Evolutionary conservation across 768 basidiomycete genomes (phyloP).

Genomic region (Mycena kentingensis): DNA sequence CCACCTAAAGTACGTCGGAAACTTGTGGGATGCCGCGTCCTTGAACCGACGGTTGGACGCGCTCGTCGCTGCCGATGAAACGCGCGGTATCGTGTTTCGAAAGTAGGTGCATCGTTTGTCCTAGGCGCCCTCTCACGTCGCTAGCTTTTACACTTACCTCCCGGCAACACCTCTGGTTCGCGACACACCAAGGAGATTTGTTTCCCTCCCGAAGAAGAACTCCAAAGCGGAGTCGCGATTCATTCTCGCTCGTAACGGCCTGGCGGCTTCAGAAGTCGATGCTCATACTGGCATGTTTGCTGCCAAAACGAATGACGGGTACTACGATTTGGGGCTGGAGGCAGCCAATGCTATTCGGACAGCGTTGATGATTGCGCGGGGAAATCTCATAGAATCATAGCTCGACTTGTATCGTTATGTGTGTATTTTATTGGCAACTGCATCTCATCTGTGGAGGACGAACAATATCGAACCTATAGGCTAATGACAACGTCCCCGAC

Average conservation of each 20-base stretch:
- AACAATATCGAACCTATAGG: no score
- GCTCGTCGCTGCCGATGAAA: slow-evolving; percentile 60
- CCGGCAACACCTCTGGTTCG: slow-evolving; percentile 67
- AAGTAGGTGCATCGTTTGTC: slow-evolving; percentile 51
- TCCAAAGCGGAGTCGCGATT: slow-evolving; percentile 57
- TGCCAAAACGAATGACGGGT: slow-evolving; percentile 81
- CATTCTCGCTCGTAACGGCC: slow-evolving; percentile 61
- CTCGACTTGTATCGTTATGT: slow-evolving; percentile 1
- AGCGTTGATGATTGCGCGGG: slow-evolving; percentile 42
- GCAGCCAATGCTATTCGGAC: slow-evolving; percentile 64
- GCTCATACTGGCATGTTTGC: slow-evolving; percentile 92
- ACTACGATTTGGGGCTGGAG: slow-evolving; percentile 79
- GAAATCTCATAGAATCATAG: neutral
- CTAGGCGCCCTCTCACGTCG: neutral
- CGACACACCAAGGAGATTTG: slow-evolving; percentile 68
- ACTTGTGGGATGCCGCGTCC: slow-evolving; percentile 75
- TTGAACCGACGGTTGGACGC: slow-evolving; percentile 63
- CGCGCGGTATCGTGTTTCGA: slow-evolving; percentile 68
- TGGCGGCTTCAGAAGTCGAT: slow-evolving; percentile 74
- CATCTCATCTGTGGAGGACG: slow-evolving; percentile 28
- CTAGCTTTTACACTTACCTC: slow-evolving; percentile 78
- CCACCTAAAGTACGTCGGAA: slow-evolving; percentile 88
- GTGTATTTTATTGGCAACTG: slow-evolving; percentile 11
- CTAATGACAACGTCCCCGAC: slow-evolving; percentile 46
- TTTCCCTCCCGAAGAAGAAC: slow-evolving; percentile 64